phyloP scores from a whole-genome alignment of 176 grass and related monocot genomes.

The bread wheat (Triticum aestivum) region DNA sequence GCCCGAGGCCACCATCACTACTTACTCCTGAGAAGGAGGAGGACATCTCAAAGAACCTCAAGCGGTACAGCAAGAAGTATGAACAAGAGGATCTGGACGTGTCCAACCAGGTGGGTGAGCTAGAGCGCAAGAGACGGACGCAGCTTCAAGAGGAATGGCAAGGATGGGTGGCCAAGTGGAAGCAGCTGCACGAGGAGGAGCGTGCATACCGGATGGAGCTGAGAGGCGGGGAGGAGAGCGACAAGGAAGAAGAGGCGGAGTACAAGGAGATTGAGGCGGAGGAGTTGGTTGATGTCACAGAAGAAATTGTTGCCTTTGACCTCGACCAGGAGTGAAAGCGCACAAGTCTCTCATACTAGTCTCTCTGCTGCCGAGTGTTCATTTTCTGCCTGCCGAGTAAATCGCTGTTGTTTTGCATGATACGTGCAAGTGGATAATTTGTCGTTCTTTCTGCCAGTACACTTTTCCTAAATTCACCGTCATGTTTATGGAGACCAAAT shows the following conservation, averaged over 20 bases:
- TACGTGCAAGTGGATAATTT: constrained; percentile 18
- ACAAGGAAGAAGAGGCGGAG: constrained; percentile 77
- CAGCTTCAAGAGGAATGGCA: constrained; percentile 78
- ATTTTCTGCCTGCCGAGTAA: not conserved
- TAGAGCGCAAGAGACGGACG: constrained; percentile 59
- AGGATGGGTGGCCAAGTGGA: constrained; percentile 71
- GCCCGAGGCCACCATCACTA: constrained; percentile 58
- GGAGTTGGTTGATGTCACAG: constrained; percentile 54
- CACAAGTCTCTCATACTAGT: not conserved
- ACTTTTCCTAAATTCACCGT: not conserved
- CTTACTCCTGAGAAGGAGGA: constrained; percentile 50
- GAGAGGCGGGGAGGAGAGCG: constrained; percentile 67
- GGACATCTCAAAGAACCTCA: constrained; percentile 72
- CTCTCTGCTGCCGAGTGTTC: not conserved
- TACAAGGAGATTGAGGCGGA: constrained; percentile 89
- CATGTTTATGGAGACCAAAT: constrained; percentile 26
- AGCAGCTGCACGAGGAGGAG: constrained; percentile 73
- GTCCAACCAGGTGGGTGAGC: constrained; percentile 54
- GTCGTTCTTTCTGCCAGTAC: constrained; percentile 20
- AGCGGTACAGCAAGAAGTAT: constrained; percentile 87
- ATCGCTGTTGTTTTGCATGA: not conserved
- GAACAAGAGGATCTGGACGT: constrained; percentile 76
- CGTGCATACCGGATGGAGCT: constrained; percentile 40
- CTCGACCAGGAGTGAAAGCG: constrained; percentile 52
- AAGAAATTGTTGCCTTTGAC: constrained; percentile 68